phyloP scores from a whole-genome alignment of 1,139 yeast genomes.

The Hyphopichia pseudoburtonii region DNA sequence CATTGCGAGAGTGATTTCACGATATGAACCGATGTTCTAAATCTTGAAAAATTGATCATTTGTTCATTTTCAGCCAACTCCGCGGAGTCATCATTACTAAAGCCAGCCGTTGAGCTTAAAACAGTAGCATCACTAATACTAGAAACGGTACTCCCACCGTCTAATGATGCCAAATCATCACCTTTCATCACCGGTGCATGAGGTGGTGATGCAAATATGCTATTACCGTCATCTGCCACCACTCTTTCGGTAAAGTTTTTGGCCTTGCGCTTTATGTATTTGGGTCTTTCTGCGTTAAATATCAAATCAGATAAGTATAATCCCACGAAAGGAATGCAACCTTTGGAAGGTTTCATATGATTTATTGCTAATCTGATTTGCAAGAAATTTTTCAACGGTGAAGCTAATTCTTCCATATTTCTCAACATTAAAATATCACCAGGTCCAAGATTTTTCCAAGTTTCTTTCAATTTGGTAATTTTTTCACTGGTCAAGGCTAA shows the following conservation, averaged over 20 bases:
- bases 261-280: constrained; percentile 28
- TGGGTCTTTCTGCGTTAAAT: constrained; percentile 72
- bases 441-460: constrained; percentile 67
- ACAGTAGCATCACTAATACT: constrained; percentile 3
- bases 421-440: constrained; percentile 63
- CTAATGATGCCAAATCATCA: constrained; percentile 14
- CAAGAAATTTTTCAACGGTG: constrained; percentile 65
- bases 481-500: constrained; percentile 78
- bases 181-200: constrained; percentile 4
- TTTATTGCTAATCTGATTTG: constrained; percentile 64
- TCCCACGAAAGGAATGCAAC: constrained; percentile 90
- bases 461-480: constrained; percentile 59
- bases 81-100: not conserved
- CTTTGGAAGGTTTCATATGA: constrained; percentile 64
- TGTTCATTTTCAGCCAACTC: constrained; percentile 29
- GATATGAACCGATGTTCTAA: constrained; percentile 73
- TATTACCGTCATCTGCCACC: not conserved
- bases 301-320: constrained; percentile 81
- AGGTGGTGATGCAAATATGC: constrained; percentile 3
- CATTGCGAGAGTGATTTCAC: constrained; percentile 78
- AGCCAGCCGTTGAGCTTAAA: constrained; percentile 1
- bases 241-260: constrained; percentile 2
- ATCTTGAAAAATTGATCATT: constrained; percentile 74
- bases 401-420: constrained; percentile 62
- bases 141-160: constrained; percentile 3